A percentile compares a stretch with the other conserved stretches of the same genome.
Evolutionary conservation across 345 rosid genomes (phyloP).

Genomic region (Eucalyptus brandiana): DNA sequence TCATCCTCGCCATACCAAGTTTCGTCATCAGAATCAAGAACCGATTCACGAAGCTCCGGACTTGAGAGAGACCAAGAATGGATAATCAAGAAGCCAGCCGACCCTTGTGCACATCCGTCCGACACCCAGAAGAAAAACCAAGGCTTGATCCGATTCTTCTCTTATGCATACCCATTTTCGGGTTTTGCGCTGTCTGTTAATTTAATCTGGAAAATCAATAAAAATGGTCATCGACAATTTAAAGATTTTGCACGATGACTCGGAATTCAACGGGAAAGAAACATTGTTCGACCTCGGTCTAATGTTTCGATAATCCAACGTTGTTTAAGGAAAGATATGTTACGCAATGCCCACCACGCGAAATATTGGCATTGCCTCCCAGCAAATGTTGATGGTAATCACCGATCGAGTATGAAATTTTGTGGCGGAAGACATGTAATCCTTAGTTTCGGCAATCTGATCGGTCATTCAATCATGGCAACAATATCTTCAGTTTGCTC

Average conservation of each 20-base stretch:
- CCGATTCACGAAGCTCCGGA: neutral
- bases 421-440: neutral
- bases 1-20: neutral
- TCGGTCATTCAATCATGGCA: neutral
- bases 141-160: neutral
- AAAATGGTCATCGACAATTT: neutral
- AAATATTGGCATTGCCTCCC: neutral
- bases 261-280: neutral
- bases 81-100: neutral
- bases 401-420: neutral
- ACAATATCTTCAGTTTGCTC: neutral
- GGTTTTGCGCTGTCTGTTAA: neutral
- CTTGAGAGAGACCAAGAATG: neutral
- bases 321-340: neutral
- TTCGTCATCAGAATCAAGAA: neutral
- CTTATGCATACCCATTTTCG: neutral
- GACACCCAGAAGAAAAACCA: neutral
- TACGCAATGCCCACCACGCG: neutral
- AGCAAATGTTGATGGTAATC: neutral
- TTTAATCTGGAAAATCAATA: neutral
- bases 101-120: neutral
- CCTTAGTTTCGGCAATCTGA: neutral
- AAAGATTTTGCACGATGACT: neutral
- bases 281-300: neutral
- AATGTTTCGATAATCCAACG: neutral